Evolutionary conservation across 2,329 filamentous ascomycete species (phyloP).

Genomic region (Fusarium austroafricanum): DNA sequence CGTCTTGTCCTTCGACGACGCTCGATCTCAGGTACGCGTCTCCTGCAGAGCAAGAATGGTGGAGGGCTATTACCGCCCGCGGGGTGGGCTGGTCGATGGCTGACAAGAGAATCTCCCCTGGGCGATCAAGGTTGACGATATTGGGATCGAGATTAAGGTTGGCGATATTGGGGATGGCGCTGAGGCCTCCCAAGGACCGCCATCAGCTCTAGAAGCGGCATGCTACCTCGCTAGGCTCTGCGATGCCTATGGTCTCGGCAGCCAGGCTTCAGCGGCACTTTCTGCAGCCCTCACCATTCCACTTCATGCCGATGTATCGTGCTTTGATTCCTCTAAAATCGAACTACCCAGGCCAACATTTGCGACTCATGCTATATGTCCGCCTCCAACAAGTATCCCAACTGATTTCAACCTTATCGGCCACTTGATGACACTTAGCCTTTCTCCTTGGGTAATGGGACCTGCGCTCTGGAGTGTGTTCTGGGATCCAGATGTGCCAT

Average conservation of each 20-base stretch:
- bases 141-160: not conserved
- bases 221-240: slow-evolving; percentile 12
- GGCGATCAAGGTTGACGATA: not conserved
- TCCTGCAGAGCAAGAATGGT: not conserved
- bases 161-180: not conserved
- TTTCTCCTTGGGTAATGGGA: slow-evolving; percentile 1
- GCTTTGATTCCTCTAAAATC: not conserved
- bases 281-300: slow-evolving; percentile 15
- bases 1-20: not conserved
- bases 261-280: slow-evolving; percentile 7
- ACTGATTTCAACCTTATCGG: slow-evolving; percentile 2
- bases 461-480: slow-evolving; percentile 12
- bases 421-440: slow-evolving; percentile 2
- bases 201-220: slow-evolving; percentile 2
- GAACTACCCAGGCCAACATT: not conserved
- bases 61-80: not conserved
- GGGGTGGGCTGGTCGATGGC: not conserved
- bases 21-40: slow-evolving; percentile 6
- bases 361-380: not conserved
- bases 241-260: slow-evolving; percentile 12
- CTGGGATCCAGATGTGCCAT: slow-evolving; percentile 8
- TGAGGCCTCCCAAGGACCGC: not conserved
- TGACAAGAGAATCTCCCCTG: not conserved
- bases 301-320: not conserved
- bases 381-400: not conserved